These are phyloP conservation scores for Aspergillus homomorphus DNA, from an alignment of 495 filamentous ascomycete genomes.

Conservation along the genomic window DNA sequence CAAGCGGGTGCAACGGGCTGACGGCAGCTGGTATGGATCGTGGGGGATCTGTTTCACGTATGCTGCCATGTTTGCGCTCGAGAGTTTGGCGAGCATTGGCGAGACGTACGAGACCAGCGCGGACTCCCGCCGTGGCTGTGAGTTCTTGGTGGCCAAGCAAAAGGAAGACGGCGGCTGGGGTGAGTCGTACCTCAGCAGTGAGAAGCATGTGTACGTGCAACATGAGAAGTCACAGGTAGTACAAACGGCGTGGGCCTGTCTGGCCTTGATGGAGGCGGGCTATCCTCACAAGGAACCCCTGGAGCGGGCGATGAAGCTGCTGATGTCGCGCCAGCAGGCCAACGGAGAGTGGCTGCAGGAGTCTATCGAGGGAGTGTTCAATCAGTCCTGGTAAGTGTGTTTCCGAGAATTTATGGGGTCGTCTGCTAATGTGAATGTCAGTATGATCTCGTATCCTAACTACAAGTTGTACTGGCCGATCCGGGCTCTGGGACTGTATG, in stretches of 20 bases:
- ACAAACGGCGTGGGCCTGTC: slow-evolving; percentile 10
- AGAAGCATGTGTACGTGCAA: slow-evolving; percentile 56
- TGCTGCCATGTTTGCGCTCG: slow-evolving; percentile 90
- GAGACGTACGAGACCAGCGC: slow-evolving; percentile 75
- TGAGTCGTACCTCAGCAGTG: slow-evolving; percentile 81
- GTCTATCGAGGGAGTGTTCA: slow-evolving; percentile 96
- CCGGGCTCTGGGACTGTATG: slow-evolving; percentile 9
- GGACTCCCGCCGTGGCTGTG: slow-evolving; percentile 68
- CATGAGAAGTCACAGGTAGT: slow-evolving; percentile 50
- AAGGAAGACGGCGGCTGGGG: slow-evolving; percentile 93
- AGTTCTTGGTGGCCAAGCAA: slow-evolving; percentile 81
- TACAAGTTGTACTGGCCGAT: slow-evolving; percentile 15
- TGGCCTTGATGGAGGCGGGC: slow-evolving; percentile 6
- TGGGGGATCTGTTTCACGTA: slow-evolving; percentile 99
- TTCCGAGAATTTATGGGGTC: slow-evolving; percentile 16
- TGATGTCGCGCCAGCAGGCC: slow-evolving; percentile 10
- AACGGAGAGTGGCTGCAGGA: slow-evolving; percentile 73
- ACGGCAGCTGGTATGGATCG: slow-evolving; percentile 93
- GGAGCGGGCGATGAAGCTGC: slow-evolving; percentile 11
- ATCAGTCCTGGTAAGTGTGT: slow-evolving; percentile 79
- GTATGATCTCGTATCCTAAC: slow-evolving; percentile 98
- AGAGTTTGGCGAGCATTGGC: slow-evolving; percentile 76
- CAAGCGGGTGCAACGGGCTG: slow-evolving; percentile 68
- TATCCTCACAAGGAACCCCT: slow-evolving; percentile 10
- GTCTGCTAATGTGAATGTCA: slow-evolving; percentile 66